Evolutionary conservation across 345 rosid species (phyloP).

Genomic region (Orychophragmus violaceus): DNA sequence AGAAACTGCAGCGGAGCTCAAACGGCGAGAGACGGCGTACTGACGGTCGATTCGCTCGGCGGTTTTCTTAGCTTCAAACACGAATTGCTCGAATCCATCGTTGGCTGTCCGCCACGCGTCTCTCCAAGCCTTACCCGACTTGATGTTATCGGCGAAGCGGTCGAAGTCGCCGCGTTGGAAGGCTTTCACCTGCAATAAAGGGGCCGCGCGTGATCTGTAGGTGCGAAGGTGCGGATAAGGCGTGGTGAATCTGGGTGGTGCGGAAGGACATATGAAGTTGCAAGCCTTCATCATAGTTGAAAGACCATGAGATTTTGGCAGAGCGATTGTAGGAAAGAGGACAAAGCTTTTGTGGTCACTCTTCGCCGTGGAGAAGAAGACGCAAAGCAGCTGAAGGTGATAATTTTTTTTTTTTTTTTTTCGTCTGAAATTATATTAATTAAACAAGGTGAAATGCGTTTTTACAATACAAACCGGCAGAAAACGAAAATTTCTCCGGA

Average conservation of each 20-base stretch:
- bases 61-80: conserved; percentile 78
- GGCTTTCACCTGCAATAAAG: conserved; percentile 25
- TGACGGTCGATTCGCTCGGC: conserved; percentile 75
- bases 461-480: no score
- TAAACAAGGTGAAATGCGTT: no score
- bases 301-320: conserved; percentile 18
- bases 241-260: conserved; percentile 16
- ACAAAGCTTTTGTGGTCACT: neutral
- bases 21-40: conserved; percentile 66
- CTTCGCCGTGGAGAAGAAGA: conserved; percentile 4
- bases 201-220: conserved; percentile 19
- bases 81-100: conserved; percentile 71
- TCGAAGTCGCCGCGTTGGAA: conserved; percentile 61
- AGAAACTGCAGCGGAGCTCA: conserved; percentile 49
- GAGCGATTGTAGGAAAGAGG: neutral
- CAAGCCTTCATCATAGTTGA: conserved; percentile 19
- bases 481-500: no score
- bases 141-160: conserved; percentile 45
- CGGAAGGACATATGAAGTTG: conserved; percentile 23
- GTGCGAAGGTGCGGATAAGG: conserved; percentile 14
- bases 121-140: conserved; percentile 62
- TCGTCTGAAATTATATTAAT: no score
- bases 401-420: neutral
- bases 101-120: conserved; percentile 83
- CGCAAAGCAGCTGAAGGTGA: neutral